Conservation (phyloP, 2,329 filamentous ascomycete genomes). For the Beauveria australis region DNA sequence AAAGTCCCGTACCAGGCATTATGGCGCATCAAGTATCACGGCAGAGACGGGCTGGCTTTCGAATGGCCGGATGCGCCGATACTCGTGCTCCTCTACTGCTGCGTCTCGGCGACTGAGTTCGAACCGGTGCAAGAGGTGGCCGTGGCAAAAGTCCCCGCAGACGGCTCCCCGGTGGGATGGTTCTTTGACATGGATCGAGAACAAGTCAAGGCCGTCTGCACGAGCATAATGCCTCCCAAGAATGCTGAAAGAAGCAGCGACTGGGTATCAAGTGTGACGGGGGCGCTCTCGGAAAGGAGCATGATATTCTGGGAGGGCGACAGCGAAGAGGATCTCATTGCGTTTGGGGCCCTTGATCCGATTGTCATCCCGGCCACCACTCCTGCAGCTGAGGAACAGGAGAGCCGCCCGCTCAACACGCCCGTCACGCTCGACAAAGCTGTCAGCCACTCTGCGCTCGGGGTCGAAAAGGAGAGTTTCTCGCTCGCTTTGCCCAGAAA, state of each 20-base stretch:
- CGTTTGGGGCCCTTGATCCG: slow-evolving; percentile 1
- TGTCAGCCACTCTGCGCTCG: too few species aligned
- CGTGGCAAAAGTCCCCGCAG: background rate
- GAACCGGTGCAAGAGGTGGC: background rate
- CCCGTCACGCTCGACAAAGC: too few species aligned
- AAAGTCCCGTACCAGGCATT: background rate
- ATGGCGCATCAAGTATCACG: slow-evolving; percentile 1
- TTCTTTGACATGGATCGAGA: background rate
- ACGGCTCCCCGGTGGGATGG: background rate
- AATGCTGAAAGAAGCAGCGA: background rate
- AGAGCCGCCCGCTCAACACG: too few species aligned
- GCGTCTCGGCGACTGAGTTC: background rate
- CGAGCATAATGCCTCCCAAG: background rate
- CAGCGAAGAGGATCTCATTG: background rate
- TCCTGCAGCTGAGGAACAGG: too few species aligned
- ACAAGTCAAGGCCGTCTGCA: background rate
- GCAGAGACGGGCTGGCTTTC: background rate
- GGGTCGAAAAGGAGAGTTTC: too few species aligned
- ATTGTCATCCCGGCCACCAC: too few species aligned
- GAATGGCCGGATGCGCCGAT: background rate
- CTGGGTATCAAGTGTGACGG: background rate
- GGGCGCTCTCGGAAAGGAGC: background rate
- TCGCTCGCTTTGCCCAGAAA: too few species aligned
- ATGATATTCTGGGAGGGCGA: slow-evolving; percentile 3
- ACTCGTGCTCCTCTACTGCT: background rate